These are phyloP conservation scores for Stemphylium beticola DNA, from an alignment of 2,329 filamentous ascomycete species.

Conservation along the genomic window DNA sequence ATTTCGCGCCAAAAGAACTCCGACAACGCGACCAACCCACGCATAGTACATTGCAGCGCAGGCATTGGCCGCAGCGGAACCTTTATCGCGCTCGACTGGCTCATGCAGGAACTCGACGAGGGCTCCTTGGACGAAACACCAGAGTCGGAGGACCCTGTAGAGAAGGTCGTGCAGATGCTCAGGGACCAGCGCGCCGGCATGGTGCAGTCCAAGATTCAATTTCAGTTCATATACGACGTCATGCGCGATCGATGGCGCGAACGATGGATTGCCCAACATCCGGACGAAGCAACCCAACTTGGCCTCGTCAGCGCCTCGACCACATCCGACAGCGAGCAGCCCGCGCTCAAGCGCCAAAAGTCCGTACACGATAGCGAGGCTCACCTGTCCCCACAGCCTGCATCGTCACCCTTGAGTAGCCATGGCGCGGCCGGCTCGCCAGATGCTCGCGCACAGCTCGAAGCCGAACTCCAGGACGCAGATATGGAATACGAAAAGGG, in stretches of 20 bases:
- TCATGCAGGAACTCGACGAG: constrained; percentile 79
- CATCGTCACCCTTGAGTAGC: constrained; percentile 7
- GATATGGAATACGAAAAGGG: constrained; percentile 38
- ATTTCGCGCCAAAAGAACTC: constrained; percentile 67
- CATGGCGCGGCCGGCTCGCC: constrained; percentile 8
- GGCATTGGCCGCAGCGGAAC: constrained; percentile 94
- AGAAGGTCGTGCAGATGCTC: constrained; percentile 77
- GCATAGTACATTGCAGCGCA: constrained; percentile 76
- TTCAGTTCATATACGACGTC: constrained; percentile 86
- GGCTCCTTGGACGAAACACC: constrained; percentile 66
- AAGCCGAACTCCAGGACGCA: constrained; percentile 41
- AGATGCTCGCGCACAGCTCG: constrained; percentile 37
- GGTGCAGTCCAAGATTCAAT: constrained; percentile 90
- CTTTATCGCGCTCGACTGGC: constrained; percentile 94
- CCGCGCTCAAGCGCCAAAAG: constrained; percentile 38
- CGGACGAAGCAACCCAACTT: constrained; percentile 35
- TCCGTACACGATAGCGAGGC: constrained; percentile 22
- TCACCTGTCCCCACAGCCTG: background rate
- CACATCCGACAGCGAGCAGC: constrained; percentile 25
- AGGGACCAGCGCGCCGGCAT: constrained; percentile 90
- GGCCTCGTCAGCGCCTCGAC: constrained; percentile 20
- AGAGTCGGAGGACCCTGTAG: constrained; percentile 70
- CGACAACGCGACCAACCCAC: constrained; percentile 63
- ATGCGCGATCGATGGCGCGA: constrained; percentile 76
- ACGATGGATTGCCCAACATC: constrained; percentile 41